Conservation (phyloP, 2,329 filamentous ascomycete species). For the Claviceps capensis region DNA sequence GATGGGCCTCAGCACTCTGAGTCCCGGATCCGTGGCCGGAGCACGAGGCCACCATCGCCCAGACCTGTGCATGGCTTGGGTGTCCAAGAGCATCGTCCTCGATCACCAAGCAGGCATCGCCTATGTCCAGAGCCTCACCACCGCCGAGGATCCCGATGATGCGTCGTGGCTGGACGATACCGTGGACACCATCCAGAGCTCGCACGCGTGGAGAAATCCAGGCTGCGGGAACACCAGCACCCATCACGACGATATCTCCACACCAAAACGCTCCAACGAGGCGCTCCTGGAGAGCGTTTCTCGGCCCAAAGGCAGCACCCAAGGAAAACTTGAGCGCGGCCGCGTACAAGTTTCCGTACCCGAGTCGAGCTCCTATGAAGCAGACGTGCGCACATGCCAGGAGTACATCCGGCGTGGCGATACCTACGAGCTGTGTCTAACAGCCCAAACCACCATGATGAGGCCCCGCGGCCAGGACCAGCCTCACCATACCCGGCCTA, state of each 20-base stretch:
- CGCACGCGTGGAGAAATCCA: conserved; percentile 18
- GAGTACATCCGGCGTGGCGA: conserved; percentile 60
- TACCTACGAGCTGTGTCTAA: conserved; percentile 78
- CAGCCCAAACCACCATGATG: conserved; percentile 55
- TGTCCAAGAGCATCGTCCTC: conserved; percentile 63
- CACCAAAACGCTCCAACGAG: conserved; percentile 7
- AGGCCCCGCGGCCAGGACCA: conserved; percentile 29
- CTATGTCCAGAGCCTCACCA: conserved; percentile 42
- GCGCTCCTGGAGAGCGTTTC: conserved; percentile 6
- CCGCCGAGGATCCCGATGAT: conserved; percentile 13
- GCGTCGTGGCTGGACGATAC: conserved; percentile 18
- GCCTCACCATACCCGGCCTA: conserved; percentile 15
- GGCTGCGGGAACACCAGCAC: not conserved
- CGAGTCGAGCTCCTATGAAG: conserved; percentile 41
- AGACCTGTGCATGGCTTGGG: conserved; percentile 64
- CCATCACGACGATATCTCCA: not conserved
- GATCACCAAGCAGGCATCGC: conserved; percentile 51
- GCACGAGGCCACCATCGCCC: conserved; percentile 33
- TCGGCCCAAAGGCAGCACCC: not conserved
- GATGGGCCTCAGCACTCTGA: conserved; percentile 44
- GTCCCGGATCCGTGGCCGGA: conserved; percentile 14
- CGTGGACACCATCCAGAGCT: conserved; percentile 18
- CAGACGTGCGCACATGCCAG: conserved; percentile 56
- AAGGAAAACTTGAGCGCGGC: not conserved
- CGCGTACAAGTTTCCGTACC: conserved; percentile 24